Evolutionary conservation across 179 eudicot genomes (phyloP).

Genomic region (Actinidia polygama): DNA sequence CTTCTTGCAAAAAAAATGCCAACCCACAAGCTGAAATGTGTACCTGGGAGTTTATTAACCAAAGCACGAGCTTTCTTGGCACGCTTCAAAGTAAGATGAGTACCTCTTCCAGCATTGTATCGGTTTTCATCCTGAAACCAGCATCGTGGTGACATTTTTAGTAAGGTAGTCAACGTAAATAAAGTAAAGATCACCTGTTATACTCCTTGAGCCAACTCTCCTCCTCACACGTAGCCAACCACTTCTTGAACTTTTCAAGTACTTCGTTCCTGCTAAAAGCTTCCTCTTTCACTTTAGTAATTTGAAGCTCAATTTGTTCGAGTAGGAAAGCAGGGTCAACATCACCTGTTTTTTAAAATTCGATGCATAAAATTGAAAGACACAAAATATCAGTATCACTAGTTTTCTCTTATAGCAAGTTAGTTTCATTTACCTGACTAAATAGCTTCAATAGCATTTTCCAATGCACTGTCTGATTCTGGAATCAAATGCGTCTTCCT

Average conservation of each 20-base stretch:
- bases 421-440: conserved; percentile 62
- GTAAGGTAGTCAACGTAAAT: not conserved
- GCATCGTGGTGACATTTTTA: conserved; percentile 5
- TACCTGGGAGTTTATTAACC: conserved; percentile 90
- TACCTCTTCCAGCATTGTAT: conserved; percentile 92
- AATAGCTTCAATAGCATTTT: conserved; percentile 63
- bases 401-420: not conserved
- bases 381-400: too few relatives aligned
- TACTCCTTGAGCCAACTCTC: conserved; percentile 97
- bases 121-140: conserved; percentile 86
- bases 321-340: conserved; percentile 76
- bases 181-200: conserved; percentile 42
- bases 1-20: too few relatives aligned
- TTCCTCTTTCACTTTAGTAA: conserved; percentile 81
- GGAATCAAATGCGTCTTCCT: conserved; percentile 79
- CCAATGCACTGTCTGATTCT: conserved; percentile 56
- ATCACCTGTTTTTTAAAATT: conserved; percentile 50
- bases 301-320: conserved; percentile 78
- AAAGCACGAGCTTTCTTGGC: conserved; percentile 95
- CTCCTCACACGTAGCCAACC: conserved; percentile 92
- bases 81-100: conserved; percentile 90
- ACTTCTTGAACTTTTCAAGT: conserved; percentile 90
- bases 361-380: conserved; percentile 6
- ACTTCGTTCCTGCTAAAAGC: conserved; percentile 90
- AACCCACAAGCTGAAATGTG: not conserved